phyloP scores from a whole-genome alignment of 768 basidiomycete species.

The Collybiopsis luxurians region DNA sequence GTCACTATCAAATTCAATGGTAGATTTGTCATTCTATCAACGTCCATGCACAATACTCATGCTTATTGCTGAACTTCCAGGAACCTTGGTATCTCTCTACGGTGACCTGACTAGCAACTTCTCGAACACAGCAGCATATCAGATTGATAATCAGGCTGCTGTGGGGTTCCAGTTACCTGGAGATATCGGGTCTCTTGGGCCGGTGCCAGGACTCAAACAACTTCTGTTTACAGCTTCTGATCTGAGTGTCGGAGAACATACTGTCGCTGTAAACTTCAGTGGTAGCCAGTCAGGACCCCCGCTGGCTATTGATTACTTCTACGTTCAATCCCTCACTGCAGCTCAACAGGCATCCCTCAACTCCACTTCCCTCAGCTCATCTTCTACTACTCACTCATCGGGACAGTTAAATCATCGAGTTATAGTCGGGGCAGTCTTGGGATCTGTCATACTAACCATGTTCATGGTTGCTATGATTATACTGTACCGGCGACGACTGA shows the following conservation, averaged over 20 bases:
- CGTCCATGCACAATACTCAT: no score
- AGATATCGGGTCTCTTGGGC: no score
- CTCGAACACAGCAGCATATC: background rate
- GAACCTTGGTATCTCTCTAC: background rate
- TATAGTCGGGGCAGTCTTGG: background rate
- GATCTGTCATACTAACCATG: background rate
- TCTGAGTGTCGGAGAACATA: conserved; percentile 1
- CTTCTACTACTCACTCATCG: background rate
- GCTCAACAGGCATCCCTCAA: background rate
- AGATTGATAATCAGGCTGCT: background rate
- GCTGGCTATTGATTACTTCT: background rate
- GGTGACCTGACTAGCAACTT: background rate
- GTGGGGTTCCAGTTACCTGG: background rate
- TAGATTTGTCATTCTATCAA: background rate
- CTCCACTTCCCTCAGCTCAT: background rate
- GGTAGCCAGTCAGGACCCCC: background rate
- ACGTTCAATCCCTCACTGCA: background rate
- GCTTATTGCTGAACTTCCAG: background rate
- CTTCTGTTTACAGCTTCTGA: background rate
- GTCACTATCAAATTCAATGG: conserved; percentile 2
- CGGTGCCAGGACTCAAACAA: background rate
- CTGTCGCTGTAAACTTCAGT: background rate
- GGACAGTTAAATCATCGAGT: background rate
- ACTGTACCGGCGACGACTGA: background rate
- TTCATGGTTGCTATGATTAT: background rate